phyloP scores from a whole-genome alignment of 805 yeast species.

The Isabelozyma gotoi region DNA sequence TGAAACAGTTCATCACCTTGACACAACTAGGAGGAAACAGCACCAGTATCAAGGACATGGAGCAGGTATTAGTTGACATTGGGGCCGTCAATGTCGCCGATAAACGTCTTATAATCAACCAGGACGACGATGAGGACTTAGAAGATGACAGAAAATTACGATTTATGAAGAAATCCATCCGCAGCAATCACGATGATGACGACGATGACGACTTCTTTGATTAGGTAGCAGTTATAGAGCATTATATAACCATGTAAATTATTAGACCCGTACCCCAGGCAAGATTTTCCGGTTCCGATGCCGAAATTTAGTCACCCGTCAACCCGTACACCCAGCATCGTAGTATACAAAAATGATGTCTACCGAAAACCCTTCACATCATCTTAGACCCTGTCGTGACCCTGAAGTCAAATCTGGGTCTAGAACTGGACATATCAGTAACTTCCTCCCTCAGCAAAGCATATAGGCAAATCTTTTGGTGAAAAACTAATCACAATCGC shows the following conservation, averaged over 20 bases:
- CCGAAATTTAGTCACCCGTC: background rate
- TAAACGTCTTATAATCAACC: constrained; percentile 60
- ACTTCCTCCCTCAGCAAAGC: too few species aligned
- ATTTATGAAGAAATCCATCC: constrained; percentile 57
- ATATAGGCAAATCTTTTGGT: too few species aligned
- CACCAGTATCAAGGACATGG: constrained; percentile 68
- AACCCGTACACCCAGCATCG: background rate
- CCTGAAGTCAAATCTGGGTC: too few species aligned
- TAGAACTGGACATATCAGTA: too few species aligned
- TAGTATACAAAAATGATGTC: background rate
- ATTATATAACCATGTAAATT: background rate
- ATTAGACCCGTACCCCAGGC: background rate
- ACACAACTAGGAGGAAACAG: constrained; percentile 83
- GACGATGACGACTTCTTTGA: constrained; percentile 34
- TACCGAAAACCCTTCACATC: background rate
- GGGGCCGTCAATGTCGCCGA: constrained; percentile 70
- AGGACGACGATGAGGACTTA: constrained; percentile 50
- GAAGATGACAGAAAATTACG: constrained; percentile 53
- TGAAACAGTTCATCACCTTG: constrained; percentile 79
- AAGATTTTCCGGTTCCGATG: background rate
- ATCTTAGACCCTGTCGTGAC: background rate
- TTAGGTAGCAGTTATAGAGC: constrained; percentile 8
- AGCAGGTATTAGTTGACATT: constrained; percentile 62
- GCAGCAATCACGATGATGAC: constrained; percentile 33
- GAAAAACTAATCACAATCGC: too few species aligned